Percentiles rank a stretch among this genome's conserved stretches.
Evolutionary conservation across 345 rosid species (phyloP).

Genomic region (Linum tenue): DNA sequence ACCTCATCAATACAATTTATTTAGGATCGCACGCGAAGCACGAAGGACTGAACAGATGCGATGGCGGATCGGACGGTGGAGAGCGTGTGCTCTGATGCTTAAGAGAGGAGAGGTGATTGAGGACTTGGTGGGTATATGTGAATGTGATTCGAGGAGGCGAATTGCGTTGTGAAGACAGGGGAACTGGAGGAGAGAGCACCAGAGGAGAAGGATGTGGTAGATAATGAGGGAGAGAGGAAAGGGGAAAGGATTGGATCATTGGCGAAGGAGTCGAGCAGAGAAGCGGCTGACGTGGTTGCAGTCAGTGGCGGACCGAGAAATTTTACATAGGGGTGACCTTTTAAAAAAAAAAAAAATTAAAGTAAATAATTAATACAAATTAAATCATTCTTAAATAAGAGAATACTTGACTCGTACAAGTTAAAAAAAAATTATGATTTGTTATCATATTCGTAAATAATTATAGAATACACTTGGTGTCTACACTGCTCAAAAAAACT

Average conservation of each 20-base stretch:
- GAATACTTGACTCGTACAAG: no score
- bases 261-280: slow-evolving; percentile 65
- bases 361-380: no score
- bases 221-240: slow-evolving; percentile 81
- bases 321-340: no score
- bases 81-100: slow-evolving; percentile 66
- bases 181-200: slow-evolving; percentile 97
- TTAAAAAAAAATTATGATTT: no score
- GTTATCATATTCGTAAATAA: no score
- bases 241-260: slow-evolving; percentile 65
- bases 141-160: slow-evolving; percentile 82
- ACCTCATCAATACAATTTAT: no score
- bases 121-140: slow-evolving; percentile 80
- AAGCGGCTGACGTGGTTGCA: slow-evolving; percentile 28
- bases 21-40: slow-evolving; percentile 73
- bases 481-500: no score
- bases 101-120: slow-evolving; percentile 80
- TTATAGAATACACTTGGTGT: no score
- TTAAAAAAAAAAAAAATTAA: no score
- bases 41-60: slow-evolving; percentile 76
- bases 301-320: no score
- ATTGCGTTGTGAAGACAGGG: slow-evolving; percentile 93
- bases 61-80: slow-evolving; percentile 80
- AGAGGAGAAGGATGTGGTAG: slow-evolving; percentile 82
- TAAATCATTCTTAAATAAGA: no score